Evolutionary conservation across 257 asterid genomes (phyloP).

Genomic region (Ehretia macrophylla): DNA sequence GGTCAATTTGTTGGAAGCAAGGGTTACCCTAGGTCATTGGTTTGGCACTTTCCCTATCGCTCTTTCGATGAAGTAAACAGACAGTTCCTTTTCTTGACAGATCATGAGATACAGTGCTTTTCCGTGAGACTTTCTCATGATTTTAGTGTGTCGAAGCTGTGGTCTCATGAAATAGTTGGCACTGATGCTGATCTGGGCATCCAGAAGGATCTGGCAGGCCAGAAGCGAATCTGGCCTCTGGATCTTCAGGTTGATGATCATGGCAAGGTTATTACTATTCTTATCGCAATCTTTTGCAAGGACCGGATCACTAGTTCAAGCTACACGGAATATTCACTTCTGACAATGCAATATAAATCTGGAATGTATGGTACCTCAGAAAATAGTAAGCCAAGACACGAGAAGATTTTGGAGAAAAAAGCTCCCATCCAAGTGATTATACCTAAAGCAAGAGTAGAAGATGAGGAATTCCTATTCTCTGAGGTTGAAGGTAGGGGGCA

Average conservation of each 20-base stretch:
- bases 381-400: constrained; percentile 40
- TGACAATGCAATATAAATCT: constrained; percentile 88
- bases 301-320: constrained; percentile 83
- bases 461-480: constrained; percentile 81
- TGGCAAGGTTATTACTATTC: constrained; percentile 80
- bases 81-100: constrained; percentile 76
- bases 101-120: constrained; percentile 72
- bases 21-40: constrained; percentile 84
- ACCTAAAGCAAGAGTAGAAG: constrained; percentile 95
- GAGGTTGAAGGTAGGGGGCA: constrained; percentile 85
- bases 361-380: constrained; percentile 49
- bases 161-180: constrained; percentile 87
- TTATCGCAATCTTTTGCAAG: constrained; percentile 84
- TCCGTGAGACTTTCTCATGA: constrained; percentile 41
- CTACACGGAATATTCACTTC: constrained; percentile 90
- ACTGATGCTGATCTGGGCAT: constrained; percentile 78
- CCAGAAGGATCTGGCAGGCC: constrained; percentile 89
- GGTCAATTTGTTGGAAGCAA: constrained; percentile 44
- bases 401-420: constrained; percentile 69
- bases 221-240: constrained; percentile 90
- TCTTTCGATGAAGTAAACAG: constrained; percentile 39
- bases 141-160: constrained; percentile 50
- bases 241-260: constrained; percentile 68
- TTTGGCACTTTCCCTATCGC: constrained; percentile 58
- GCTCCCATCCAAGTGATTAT: constrained; percentile 85